Evolutionary conservation across 768 basidiomycete genomes (phyloP).

Genomic region (Exsudoporus frostii): DNA sequence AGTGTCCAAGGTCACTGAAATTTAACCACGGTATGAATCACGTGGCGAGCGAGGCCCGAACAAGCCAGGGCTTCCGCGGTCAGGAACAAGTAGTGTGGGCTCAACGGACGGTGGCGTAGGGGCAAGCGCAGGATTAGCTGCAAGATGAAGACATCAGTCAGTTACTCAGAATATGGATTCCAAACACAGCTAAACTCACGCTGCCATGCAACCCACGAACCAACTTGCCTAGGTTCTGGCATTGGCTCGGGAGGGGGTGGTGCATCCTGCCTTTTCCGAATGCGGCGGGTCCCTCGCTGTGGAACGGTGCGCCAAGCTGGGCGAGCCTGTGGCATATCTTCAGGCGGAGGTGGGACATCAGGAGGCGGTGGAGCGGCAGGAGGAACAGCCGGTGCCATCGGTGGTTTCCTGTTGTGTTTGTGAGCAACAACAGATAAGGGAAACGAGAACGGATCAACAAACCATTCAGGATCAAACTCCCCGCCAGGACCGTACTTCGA

Average conservation of each 20-base stretch:
- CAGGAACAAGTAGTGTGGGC: constrained; percentile 60
- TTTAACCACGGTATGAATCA: constrained; percentile 30
- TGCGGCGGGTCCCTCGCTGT: constrained; percentile 35
- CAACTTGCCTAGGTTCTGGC: constrained; percentile 40
- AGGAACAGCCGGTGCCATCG: constrained; percentile 34
- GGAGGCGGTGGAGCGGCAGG: constrained; percentile 46
- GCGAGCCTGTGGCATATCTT: constrained; percentile 43
- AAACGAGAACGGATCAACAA: constrained; percentile 4
- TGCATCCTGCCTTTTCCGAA: constrained; percentile 42
- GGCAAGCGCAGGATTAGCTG: constrained; percentile 55
- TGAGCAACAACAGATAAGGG: not conserved
- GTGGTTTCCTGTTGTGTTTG: constrained; percentile 43
- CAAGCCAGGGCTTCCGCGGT: constrained; percentile 57
- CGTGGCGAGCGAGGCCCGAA: constrained; percentile 77
- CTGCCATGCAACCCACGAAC: constrained; percentile 65
- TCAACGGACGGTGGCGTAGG: constrained; percentile 63
- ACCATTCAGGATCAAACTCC: constrained; percentile 85
- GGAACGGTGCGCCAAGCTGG: constrained; percentile 64
- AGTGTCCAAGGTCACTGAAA: not conserved
- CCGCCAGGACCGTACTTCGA: constrained; percentile 83
- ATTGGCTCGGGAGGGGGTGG: constrained; percentile 33
- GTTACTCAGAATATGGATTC: not conserved
- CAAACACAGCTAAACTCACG: constrained; percentile 44
- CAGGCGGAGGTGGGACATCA: constrained; percentile 41
- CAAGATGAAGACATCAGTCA: constrained; percentile 7